Conservation (phyloP, 805 yeast species). For the Metschnikowia lochheadii region DNA sequence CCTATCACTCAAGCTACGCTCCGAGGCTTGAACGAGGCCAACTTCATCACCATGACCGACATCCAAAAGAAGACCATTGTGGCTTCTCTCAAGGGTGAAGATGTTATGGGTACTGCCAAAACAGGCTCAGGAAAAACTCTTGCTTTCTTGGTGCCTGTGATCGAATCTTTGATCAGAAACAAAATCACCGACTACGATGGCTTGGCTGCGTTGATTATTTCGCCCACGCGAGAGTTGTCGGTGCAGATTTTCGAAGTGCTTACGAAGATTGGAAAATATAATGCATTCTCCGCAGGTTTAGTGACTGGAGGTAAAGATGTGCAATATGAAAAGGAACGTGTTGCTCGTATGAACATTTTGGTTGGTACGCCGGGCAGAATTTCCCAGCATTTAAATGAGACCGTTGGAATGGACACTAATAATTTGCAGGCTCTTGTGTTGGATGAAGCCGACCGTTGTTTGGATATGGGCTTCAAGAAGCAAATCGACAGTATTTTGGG, state of each 20-base stretch:
- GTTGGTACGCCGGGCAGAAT: conserved; percentile 92
- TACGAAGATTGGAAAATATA: conserved; percentile 71
- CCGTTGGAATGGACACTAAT: conserved; percentile 70
- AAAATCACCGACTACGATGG: conserved; percentile 84
- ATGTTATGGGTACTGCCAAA: conserved; percentile 81
- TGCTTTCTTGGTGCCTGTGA: conserved; percentile 77
- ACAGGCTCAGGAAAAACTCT: conserved; percentile 91
- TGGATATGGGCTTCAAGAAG: conserved; percentile 89
- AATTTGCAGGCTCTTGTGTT: conserved; percentile 75
- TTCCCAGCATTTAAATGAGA: conserved; percentile 86
- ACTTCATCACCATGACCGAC: conserved; percentile 76
- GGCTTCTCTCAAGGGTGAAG: conserved; percentile 68
- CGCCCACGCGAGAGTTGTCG: conserved; percentile 91
- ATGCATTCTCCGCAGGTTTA: conserved; percentile 79
- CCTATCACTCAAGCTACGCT: conserved; percentile 66
- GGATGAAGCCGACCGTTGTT: conserved; percentile 89
- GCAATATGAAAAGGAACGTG: conserved; percentile 73
- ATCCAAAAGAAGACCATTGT: conserved; percentile 82
- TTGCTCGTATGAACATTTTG: conserved; percentile 72
- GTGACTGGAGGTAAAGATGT: conserved; percentile 94
- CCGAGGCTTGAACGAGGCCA: conserved; percentile 73
- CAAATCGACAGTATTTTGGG: conserved; percentile 76
- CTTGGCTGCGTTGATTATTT: conserved; percentile 80
- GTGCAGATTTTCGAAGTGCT: conserved; percentile 87
- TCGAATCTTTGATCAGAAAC: conserved; percentile 64